phyloP scores from a whole-genome alignment of 129 eudicot species.

The Solidago caesia region DNA sequence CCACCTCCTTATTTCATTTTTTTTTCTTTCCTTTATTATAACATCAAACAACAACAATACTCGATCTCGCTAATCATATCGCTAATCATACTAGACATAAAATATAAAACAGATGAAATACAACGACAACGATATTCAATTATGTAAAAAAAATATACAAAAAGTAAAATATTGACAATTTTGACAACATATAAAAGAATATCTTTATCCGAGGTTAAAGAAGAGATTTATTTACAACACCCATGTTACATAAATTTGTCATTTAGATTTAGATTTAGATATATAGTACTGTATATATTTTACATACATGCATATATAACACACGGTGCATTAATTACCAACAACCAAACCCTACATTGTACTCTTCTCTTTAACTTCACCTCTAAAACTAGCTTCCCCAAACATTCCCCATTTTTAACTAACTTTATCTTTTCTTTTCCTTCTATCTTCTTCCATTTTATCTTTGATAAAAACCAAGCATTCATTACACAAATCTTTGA shows the following conservation, averaged over 20 bases:
- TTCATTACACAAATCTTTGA: slow-evolving; percentile 35
- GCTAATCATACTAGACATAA: too few relatives aligned
- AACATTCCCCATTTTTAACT: slow-evolving; percentile 34
- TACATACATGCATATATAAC: background rate
- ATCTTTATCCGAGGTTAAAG: too few relatives aligned
- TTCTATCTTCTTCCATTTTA: slow-evolving; percentile 1
- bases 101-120: too few relatives aligned
- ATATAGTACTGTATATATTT: too few relatives aligned
- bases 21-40: background rate
- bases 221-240: too few relatives aligned
- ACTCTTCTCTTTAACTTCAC: slow-evolving; percentile 31
- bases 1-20: slow-evolving; percentile 17
- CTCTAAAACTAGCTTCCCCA: slow-evolving; percentile 30
- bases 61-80: background rate
- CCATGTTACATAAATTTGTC: too few relatives aligned
- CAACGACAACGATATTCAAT: too few relatives aligned
- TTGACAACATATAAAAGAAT: too few relatives aligned
- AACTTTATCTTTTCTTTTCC: slow-evolving; percentile 15
- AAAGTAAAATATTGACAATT: too few relatives aligned
- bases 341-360: slow-evolving; percentile 27
- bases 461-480: slow-evolving; percentile 26
- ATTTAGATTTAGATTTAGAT: too few relatives aligned
- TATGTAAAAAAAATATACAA: too few relatives aligned
- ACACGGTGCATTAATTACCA: slow-evolving; percentile 23
- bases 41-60: background rate